Conservation (phyloP, 2,329 filamentous ascomycete genomes). For the Penicillium olsonii region DNA sequence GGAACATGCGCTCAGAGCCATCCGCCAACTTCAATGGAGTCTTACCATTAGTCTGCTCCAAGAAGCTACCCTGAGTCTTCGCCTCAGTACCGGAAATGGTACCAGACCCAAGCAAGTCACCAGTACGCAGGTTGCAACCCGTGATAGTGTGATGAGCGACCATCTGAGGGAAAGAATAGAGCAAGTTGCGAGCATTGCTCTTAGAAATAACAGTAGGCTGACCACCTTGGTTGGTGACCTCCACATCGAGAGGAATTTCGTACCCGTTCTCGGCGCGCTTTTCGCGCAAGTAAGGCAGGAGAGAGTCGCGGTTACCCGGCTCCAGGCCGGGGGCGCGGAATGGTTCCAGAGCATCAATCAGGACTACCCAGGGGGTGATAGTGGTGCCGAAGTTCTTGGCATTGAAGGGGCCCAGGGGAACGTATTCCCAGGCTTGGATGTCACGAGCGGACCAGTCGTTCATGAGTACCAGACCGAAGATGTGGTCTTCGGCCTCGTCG, state of each 20-base stretch:
- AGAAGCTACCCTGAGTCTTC: conserved; percentile 65
- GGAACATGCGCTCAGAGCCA: conserved; percentile 68
- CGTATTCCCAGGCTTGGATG: conserved; percentile 81
- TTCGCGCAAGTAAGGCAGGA: conserved; percentile 67
- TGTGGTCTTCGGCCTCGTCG: conserved; percentile 64
- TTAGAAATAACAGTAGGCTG: conserved; percentile 60
- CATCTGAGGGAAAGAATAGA: conserved; percentile 86
- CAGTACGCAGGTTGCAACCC: conserved; percentile 72
- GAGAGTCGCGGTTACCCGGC: conserved; percentile 52
- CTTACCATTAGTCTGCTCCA: conserved; percentile 75
- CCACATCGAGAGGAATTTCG: conserved; percentile 69
- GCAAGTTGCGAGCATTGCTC: conserved; percentile 65
- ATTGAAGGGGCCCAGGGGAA: conserved; percentile 80
- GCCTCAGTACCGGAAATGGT: conserved; percentile 69
- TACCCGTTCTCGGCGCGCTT: conserved; percentile 59
- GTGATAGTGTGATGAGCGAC: conserved; percentile 75
- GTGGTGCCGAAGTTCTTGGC: conserved; percentile 80
- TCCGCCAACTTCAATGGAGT: conserved; percentile 60
- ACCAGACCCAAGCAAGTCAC: conserved; percentile 75
- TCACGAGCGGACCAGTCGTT: conserved; percentile 88
- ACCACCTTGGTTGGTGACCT: conserved; percentile 50
- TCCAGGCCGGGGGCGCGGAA: conserved; percentile 59
- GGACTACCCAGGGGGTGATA: conserved; percentile 77
- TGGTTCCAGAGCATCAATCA: conserved; percentile 73
- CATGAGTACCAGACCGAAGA: conserved; percentile 80